phyloP scores from a whole-genome alignment of 2,329 filamentous ascomycete genomes.

The Penicillium nordicum region DNA sequence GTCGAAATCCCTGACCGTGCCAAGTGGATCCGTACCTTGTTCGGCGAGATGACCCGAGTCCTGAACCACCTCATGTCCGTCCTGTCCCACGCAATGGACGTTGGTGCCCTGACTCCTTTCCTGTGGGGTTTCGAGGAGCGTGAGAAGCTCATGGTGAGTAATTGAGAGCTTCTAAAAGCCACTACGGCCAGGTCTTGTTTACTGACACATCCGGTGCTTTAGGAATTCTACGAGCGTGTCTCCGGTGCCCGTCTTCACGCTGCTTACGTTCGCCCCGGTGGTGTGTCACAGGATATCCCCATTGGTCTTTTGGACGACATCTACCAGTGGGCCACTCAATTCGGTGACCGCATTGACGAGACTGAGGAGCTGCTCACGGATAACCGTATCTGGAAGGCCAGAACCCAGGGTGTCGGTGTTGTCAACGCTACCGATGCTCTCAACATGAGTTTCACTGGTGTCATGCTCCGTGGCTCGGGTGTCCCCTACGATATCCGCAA shows the following conservation, averaged over 20 bases:
- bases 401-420: slow-evolving; percentile 87
- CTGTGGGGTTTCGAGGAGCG: slow-evolving; percentile 99
- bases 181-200: neutral
- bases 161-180: neutral
- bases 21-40: slow-evolving; percentile 95
- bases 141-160: slow-evolving; percentile 95
- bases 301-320: slow-evolving; percentile 95
- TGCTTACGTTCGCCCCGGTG: slow-evolving; percentile 93
- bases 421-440: slow-evolving; percentile 90
- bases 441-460: slow-evolving; percentile 93
- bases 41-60: slow-evolving; percentile 89
- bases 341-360: slow-evolving; percentile 96
- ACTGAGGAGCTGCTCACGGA: slow-evolving; percentile 98
- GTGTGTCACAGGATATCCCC: slow-evolving; percentile 93
- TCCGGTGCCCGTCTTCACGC: slow-evolving; percentile 96
- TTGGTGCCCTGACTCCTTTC: slow-evolving; percentile 96
- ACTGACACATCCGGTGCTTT: slow-evolving; percentile 18
- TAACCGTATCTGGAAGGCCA: slow-evolving; percentile 98
- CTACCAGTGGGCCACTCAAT: slow-evolving; percentile 99
- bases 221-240: slow-evolving; percentile 99
- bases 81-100: slow-evolving; percentile 96
- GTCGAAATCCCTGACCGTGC: slow-evolving; percentile 91
- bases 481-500: slow-evolving; percentile 96
- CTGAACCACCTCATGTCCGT: slow-evolving; percentile 98
- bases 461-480: slow-evolving; percentile 96